phyloP scores from a whole-genome alignment of 2,329 filamentous ascomycete genomes.

The Claviceps quebecensis region DNA sequence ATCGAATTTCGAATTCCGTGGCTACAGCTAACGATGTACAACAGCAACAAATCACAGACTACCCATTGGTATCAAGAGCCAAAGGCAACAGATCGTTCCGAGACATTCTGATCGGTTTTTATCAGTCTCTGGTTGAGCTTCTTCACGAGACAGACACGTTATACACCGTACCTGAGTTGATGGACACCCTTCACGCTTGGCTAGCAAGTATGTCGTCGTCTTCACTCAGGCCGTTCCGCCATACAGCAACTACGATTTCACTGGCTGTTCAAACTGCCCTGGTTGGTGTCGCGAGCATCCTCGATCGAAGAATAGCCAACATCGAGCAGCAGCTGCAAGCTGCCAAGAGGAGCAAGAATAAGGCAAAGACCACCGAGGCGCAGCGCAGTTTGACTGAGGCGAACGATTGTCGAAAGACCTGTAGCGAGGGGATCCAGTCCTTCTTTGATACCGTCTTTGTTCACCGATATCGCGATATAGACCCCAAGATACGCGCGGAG shows the following conservation, averaged over 20 bases:
- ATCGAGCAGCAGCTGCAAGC: constrained; percentile 65
- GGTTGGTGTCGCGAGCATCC: constrained; percentile 55
- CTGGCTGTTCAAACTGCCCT: constrained; percentile 67
- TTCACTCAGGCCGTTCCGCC: constrained; percentile 74
- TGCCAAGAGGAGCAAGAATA: constrained; percentile 62
- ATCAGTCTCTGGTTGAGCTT: constrained; percentile 59
- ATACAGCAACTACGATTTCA: constrained; percentile 79
- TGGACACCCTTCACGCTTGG: constrained; percentile 87
- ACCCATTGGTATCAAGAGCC: constrained; percentile 74
- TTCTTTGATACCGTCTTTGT: constrained; percentile 90
- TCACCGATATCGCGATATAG: constrained; percentile 88
- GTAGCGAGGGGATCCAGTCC: constrained; percentile 62
- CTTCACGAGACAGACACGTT: constrained; percentile 72
- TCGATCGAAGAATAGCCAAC: constrained; percentile 60
- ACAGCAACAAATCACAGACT: constrained; percentile 68
- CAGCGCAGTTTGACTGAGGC: constrained; percentile 59
- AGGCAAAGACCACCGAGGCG: constrained; percentile 59
- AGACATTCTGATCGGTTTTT: constrained; percentile 63
- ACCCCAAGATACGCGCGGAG: constrained; percentile 75
- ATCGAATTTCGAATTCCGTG: background rate
- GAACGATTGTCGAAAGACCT: constrained; percentile 52
- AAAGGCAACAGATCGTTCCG: constrained; percentile 69
- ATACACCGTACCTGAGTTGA: constrained; percentile 61
- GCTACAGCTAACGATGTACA: constrained; percentile 14
- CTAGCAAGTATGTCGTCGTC: constrained; percentile 83